Evolutionary conservation across 2,329 filamentous ascomycete species (phyloP), one percentile per base, ranked within the genome.

Genomic region (Arthrocladium fulminans): DNA sequence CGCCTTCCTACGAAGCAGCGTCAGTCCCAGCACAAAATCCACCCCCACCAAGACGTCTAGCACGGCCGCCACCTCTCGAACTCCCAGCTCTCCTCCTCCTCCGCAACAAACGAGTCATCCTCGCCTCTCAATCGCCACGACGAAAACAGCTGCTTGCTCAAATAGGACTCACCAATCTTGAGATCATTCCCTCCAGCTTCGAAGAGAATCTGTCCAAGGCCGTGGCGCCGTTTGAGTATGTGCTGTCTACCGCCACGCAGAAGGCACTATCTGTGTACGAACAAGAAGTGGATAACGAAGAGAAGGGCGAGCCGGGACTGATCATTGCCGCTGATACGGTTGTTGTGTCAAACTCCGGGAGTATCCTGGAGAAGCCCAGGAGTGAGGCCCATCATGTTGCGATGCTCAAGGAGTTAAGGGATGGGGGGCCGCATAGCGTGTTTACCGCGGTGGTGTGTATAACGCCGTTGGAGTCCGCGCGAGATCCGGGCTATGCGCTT

Each of bases 271-370:
- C 84, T 39, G 86, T 97, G 8, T 84, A 84, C 66, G 63, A 65
- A 24, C 63, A 70, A 34, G 76, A 80, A 58, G 73, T 82, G 57
- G 64, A 80, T 59, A 77, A 78, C 51, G 64, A 68, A 48, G 66
- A 59, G 27, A 65, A 72, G 49, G 78, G 74, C 48, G 92, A 96
- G 57, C 88, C 88, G 0, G 83, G 81, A 5, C 74, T 97, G 13
- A 87, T 97, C 50, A 83, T 97, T 51, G 82, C 88, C 0, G 90
- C 90, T 29, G 90, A 97, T 65, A 97, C 92, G 0, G 75, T 98
- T 48, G 86, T 98, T 53, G 85, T 92, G 12, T 83, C 81, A 8
- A 75, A 79, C 9, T 71, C 77, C 34, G 89, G 89, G 0, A 73
- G 77, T 45, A 87, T 98, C 46, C 71, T 98, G 2, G 92, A 98